These are phyloP conservation scores for Aspergillus transmontanensis DNA, from an alignment of 2,329 filamentous ascomycete genomes.

Conservation along the genomic window DNA sequence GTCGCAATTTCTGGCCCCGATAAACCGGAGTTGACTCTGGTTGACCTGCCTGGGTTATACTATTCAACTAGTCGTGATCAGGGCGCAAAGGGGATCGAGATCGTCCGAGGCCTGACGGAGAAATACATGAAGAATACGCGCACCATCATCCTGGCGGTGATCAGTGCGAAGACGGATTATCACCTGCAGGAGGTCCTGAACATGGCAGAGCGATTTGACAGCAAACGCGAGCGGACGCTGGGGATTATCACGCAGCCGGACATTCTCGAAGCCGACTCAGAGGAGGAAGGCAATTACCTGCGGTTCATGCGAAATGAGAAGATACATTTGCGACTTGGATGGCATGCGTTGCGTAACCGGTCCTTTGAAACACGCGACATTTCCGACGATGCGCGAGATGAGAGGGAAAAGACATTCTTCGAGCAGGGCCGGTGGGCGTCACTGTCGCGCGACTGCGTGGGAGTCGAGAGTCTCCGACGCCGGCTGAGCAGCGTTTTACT, in stretches of 20 bases:
- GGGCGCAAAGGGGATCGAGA: slow-evolving; percentile 53
- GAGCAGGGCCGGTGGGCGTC: slow-evolving; percentile 27
- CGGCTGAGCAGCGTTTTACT: slow-evolving; percentile 43
- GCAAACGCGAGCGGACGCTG: slow-evolving; percentile 36
- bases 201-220: slow-evolving; percentile 43
- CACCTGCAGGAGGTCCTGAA: slow-evolving; percentile 62
- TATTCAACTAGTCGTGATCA: slow-evolving; percentile 57
- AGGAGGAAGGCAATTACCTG: slow-evolving; percentile 38
- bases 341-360: slow-evolving; percentile 53
- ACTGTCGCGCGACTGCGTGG: slow-evolving; percentile 30
- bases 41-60: slow-evolving; percentile 64
- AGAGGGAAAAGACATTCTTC: slow-evolving; percentile 39
- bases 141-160: slow-evolving; percentile 62
- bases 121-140: slow-evolving; percentile 60
- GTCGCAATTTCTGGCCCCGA: slow-evolving; percentile 63
- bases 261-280: slow-evolving; percentile 37
- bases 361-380: slow-evolving; percentile 37
- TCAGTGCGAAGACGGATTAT: slow-evolving; percentile 54
- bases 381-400: slow-evolving; percentile 32
- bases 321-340: slow-evolving; percentile 48
- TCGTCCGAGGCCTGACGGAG: slow-evolving; percentile 52
- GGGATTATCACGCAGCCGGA: slow-evolving; percentile 55
- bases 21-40: slow-evolving; percentile 62
- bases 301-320: slow-evolving; percentile 46
- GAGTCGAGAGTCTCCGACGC: slow-evolving; percentile 38